Evolutionary conservation across 441 rosid species (phyloP).

Genomic region (Lepidium campestre): DNA sequence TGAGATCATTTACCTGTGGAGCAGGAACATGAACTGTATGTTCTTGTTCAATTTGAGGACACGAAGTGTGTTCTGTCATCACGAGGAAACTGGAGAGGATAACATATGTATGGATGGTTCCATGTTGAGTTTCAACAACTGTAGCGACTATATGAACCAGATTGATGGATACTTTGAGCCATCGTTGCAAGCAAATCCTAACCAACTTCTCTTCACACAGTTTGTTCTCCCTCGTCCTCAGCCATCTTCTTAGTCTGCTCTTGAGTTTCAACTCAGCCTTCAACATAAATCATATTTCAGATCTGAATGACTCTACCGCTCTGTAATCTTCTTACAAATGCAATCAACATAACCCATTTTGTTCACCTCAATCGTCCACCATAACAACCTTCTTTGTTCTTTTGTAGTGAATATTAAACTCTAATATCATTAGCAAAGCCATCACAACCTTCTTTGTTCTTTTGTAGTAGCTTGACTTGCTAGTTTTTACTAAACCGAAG

Average conservation of each 20-base stretch:
- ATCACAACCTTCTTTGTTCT: no score
- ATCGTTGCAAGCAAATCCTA: not conserved
- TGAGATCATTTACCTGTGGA: conserved; percentile 22
- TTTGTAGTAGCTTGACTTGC: no score
- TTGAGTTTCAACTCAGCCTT: not conserved
- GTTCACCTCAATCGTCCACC: no score
- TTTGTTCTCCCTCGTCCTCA: conserved; percentile 14
- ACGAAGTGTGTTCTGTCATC: not conserved
- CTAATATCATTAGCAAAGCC: no score
- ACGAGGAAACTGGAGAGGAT: not conserved
- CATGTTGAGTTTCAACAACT: not conserved
- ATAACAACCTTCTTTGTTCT: no score
- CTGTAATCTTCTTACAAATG: no score
- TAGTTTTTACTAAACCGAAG: no score
- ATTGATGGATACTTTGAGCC: not conserved
- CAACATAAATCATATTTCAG: no score
- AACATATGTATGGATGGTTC: conserved; percentile 16
- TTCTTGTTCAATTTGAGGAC: conserved; percentile 15
- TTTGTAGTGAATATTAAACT: no score
- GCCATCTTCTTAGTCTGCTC: not conserved
- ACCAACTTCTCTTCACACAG: conserved; percentile 1
- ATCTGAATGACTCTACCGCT: no score
- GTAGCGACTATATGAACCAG: not conserved
- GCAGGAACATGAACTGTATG: not conserved
- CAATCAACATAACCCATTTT: no score